Evolutionary conservation across 2,329 filamentous ascomycete species (phyloP), one percentile per base, ranked within the genome.

Genomic region (Metarhizium robertsii): DNA sequence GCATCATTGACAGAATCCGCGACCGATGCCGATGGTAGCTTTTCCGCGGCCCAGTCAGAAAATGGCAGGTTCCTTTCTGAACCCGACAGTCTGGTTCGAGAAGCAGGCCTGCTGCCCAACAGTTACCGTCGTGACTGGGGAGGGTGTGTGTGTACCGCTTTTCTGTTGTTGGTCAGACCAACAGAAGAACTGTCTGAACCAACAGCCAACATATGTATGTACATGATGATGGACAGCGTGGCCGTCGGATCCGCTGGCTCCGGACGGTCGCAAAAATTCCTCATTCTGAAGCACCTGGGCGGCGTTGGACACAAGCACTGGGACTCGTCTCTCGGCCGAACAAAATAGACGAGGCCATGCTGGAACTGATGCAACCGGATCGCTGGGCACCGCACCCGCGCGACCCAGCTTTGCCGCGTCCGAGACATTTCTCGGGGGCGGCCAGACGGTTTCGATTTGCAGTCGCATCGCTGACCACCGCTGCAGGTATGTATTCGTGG

Each of bases 81-180:
- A 46, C 57, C 57, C 57, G 57, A 56, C 54, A 54, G 52, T 58
- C 54, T 58, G 57, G 57, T 48, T 55, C 52, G 29, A 18, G 46
- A 52, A 45, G 36, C 53, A 53, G 36, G 46, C 6, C 46, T 51
- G 30, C 18, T 30, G 36, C 43, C 40, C 43, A 13, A 42, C 38
- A 43, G 47, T 52, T 29, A 50, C 51, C 29, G 55, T 29, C 34
- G 29, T 48, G 14, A 29, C 25, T 50, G 36, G 14, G 52, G 52
- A 47, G 42, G 52, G 42, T 16, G 51, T 46, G 52, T 45, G 25
- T 25, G 25, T 25, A 25, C 25, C 30, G 50, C 51, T 25, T 20
- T n/a, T 18, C n/a, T 29, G 29, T 43, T 43, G 14, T n/a, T 52
- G n/a, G 25, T 25, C 25, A 25, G 25, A 25, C 25, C 25, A 25